Conservation (phyloP, 345 rosid species). For the Salix caprea region DNA sequence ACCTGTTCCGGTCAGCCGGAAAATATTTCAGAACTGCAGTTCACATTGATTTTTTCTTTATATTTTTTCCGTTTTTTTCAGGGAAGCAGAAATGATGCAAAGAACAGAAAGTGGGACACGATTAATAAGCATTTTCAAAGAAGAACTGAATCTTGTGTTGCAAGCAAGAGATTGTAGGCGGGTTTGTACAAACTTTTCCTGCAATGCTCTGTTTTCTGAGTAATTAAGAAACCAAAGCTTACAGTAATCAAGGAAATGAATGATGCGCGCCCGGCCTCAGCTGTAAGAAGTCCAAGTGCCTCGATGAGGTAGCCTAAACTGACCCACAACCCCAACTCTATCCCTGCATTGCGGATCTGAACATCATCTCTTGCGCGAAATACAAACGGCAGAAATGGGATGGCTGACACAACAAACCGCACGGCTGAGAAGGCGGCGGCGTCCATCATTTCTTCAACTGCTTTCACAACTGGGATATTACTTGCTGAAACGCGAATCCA, state of each 20-base stretch:
- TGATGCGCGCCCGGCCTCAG: conserved; percentile 59
- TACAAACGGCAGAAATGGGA: conserved; percentile 54
- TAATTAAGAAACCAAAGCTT: conserved; percentile 15
- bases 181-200: no score
- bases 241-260: conserved; percentile 51
- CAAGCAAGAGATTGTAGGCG: no score
- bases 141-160: no score
- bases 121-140: no score
- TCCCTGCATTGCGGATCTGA: conserved; percentile 47
- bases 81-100: not conserved
- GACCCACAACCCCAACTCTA: conserved; percentile 63
- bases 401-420: conserved; percentile 47
- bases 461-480: conserved; percentile 50
- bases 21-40: not conserved
- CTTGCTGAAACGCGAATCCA: conserved; percentile 42
- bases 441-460: conserved; percentile 43
- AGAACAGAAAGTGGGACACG: not conserved
- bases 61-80: not conserved
- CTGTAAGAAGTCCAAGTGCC: conserved; percentile 51
- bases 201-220: no score
- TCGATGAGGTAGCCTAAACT: conserved; percentile 58
- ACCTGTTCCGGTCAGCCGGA: not conserved
- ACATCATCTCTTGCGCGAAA: conserved; percentile 34
- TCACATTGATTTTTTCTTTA: not conserved
- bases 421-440: conserved; percentile 52